Evolutionary conservation across 2,329 filamentous ascomycete species (phyloP).

Genomic region (Stachybotrys chlorohalonatus): DNA sequence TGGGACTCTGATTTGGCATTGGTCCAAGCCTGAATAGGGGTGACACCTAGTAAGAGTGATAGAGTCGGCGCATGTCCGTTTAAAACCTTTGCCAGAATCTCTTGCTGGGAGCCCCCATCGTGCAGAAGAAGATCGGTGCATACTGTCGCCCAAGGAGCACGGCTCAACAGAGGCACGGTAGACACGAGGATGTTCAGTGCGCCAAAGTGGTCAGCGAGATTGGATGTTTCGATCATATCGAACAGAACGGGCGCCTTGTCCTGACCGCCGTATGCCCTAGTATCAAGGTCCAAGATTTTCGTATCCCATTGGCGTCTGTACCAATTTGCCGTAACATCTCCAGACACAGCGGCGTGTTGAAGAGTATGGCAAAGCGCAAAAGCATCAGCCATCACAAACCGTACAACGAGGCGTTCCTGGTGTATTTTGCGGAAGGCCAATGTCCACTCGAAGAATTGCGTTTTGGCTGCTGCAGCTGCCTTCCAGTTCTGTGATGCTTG

Average conservation of each 20-base stretch:
- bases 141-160: conserved; percentile 33
- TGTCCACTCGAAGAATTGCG: conserved; percentile 38
- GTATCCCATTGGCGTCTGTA: conserved; percentile 32
- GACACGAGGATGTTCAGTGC: conserved; percentile 30
- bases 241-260: conserved; percentile 32
- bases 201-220: conserved; percentile 30
- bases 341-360: conserved; percentile 25
- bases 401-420: conserved; percentile 25
- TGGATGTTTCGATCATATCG: conserved; percentile 47
- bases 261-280: conserved; percentile 25
- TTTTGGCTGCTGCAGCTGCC: conserved; percentile 24
- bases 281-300: conserved; percentile 31
- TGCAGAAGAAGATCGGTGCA: conserved; percentile 37
- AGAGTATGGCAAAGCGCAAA: conserved; percentile 43
- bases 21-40: conserved; percentile 39
- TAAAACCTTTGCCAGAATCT: conserved; percentile 31
- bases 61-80: conserved; percentile 36
- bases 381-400: conserved; percentile 38
- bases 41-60: conserved; percentile 40
- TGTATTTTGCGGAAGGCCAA: conserved; percentile 25
- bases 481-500: conserved; percentile 7
- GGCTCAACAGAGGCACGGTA: conserved; percentile 35
- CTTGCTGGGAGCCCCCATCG: conserved; percentile 11
- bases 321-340: conserved; percentile 24
- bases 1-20: conserved; percentile 32